These are phyloP conservation scores for Solanum neorickii DNA, from an alignment of 257 asterid genomes.

Conservation along the genomic window DNA sequence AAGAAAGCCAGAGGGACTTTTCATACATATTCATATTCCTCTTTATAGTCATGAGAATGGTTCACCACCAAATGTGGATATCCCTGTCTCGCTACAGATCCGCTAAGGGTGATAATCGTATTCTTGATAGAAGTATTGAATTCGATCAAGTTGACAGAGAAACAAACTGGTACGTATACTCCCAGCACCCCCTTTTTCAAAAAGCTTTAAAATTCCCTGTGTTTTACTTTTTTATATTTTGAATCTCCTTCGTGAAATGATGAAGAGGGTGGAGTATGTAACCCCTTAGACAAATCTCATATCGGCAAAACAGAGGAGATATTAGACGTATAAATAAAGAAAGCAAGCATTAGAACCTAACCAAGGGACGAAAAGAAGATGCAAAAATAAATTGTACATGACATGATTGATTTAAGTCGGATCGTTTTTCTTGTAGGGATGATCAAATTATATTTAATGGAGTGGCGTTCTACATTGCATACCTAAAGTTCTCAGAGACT, in stretches of 20 bases:
- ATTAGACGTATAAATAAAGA: no score
- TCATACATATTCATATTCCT: constrained; percentile 28
- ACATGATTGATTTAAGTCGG: neutral
- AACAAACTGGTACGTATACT: constrained; percentile 35
- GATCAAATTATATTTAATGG: constrained; percentile 62
- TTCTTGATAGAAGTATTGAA: constrained; percentile 49
- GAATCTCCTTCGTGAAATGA: no score
- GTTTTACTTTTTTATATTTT: no score
- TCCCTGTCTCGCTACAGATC: constrained; percentile 52
- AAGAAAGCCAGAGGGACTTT: constrained; percentile 19
- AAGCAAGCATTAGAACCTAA: no score
- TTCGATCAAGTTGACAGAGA: constrained; percentile 78
- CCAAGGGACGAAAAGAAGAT: no score
- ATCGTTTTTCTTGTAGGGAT: constrained; percentile 39
- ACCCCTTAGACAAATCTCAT: no score
- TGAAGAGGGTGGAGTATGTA: no score
- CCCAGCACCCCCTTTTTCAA: neutral
- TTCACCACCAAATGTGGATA: constrained; percentile 74
- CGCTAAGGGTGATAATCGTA: constrained; percentile 49
- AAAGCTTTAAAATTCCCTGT: neutral
- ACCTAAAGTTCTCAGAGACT: neutral
- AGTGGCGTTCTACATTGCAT: constrained; percentile 23
- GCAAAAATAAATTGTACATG: neutral
- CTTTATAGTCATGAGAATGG: constrained; percentile 26
- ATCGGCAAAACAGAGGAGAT: no score